Conservation (phyloP, 2,329 filamentous ascomycete genomes). For the Aspergillus novofumigatus region DNA sequence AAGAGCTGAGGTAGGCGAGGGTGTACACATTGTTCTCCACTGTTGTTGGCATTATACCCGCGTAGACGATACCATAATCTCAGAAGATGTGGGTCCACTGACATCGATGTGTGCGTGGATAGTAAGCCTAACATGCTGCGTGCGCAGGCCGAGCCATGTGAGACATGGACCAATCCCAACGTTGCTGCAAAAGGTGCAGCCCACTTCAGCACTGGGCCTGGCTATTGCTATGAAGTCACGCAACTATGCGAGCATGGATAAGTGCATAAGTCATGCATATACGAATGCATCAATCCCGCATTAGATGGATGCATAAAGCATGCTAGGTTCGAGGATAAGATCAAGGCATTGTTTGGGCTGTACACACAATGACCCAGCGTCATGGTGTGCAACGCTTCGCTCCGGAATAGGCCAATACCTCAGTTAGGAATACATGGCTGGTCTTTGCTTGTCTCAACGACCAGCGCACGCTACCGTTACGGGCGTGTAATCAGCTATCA, state of each 20-base stretch:
- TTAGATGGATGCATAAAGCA: neutral
- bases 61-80: slow-evolving; percentile 40
- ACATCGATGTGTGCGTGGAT: slow-evolving; percentile 43
- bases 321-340: neutral
- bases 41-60: slow-evolving; percentile 39
- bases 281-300: neutral
- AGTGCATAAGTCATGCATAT: neutral
- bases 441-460: too few relatives aligned
- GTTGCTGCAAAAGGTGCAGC: slow-evolving; percentile 35
- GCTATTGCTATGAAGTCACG: neutral
- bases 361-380: neutral
- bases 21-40: slow-evolving; percentile 43
- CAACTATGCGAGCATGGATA: neutral
- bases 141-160: slow-evolving; percentile 36
- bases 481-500: too few relatives aligned
- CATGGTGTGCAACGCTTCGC: neutral
- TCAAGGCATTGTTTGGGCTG: neutral
- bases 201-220: slow-evolving; percentile 25
- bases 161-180: slow-evolving; percentile 29
- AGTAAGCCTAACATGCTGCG: slow-evolving; percentile 38
- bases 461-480: too few relatives aligned
- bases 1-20: slow-evolving; percentile 41
- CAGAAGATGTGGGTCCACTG: slow-evolving; percentile 42
- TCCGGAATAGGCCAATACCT: too few relatives aligned
- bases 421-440: too few relatives aligned